Evolutionary conservation across 148 eudicot species (phyloP).

Genomic region (Nepenthes gracilis): DNA sequence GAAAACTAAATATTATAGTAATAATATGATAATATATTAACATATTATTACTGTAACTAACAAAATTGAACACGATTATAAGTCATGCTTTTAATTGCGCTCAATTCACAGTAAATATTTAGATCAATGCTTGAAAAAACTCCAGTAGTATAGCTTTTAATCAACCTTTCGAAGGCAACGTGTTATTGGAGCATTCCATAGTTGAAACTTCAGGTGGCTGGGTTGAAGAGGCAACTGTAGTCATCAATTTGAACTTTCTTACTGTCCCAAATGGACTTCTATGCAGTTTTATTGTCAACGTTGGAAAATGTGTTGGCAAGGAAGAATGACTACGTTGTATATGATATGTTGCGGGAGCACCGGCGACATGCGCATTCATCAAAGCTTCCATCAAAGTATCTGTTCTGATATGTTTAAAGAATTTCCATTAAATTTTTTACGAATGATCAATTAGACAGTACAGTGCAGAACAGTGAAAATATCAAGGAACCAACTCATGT

Average conservation of each 20-base stretch:
- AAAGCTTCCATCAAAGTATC: conserved; percentile 60
- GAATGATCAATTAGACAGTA: no score
- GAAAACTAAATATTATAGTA: no score
- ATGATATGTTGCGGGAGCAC: conserved; percentile 13
- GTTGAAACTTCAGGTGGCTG: conserved; percentile 40
- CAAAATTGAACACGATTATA: no score
- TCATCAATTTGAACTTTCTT: conserved; percentile 25
- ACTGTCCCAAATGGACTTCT: conserved; percentile 24
- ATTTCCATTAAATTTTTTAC: background rate
- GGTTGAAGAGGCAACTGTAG: conserved; percentile 38
- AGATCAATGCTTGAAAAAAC: no score
- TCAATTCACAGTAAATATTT: no score
- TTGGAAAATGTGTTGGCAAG: conserved; percentile 16
- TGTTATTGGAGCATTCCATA: conserved; percentile 41
- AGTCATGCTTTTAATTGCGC: no score
- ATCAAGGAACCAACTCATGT: no score
- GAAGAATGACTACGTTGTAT: conserved; percentile 16
- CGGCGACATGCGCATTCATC: conserved; percentile 30
- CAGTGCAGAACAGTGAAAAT: no score
- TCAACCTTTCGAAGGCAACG: conserved; percentile 73
- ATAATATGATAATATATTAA: no score
- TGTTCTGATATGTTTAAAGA: conserved; percentile 3
- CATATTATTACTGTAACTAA: no score
- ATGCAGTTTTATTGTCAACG: conserved; percentile 13
- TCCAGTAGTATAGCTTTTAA: conserved; percentile 65